Evolutionary conservation across 768 basidiomycete genomes (phyloP).

Genomic region (Myochromella boudieri): DNA sequence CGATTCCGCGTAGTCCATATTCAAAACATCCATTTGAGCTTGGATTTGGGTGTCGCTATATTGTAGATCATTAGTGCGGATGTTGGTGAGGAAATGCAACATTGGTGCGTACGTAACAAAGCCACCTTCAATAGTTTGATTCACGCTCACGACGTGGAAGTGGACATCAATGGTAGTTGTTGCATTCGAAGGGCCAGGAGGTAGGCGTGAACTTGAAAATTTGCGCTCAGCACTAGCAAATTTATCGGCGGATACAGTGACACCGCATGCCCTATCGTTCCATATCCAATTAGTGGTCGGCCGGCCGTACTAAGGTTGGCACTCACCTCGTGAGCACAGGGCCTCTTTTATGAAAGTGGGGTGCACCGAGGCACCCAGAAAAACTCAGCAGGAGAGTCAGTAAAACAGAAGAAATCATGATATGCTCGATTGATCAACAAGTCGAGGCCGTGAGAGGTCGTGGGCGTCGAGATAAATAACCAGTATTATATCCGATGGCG

Average conservation of each 20-base stretch:
- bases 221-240: constrained; percentile 34
- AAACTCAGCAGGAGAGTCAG: constrained; percentile 17
- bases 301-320: not conserved
- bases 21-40: constrained; percentile 37
- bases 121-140: constrained; percentile 37
- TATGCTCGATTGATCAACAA: constrained; percentile 8
- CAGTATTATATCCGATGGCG: constrained; percentile 2
- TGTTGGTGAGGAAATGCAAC: not conserved
- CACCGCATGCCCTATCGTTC: constrained; percentile 34
- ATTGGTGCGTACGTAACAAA: constrained; percentile 36
- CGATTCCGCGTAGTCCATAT: constrained; percentile 38
- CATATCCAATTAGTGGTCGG: not conserved
- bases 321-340: constrained; percentile 9
- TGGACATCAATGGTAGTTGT: constrained; percentile 36
- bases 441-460: constrained; percentile 13
- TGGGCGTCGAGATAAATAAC: constrained; percentile 2
- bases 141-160: constrained; percentile 44
- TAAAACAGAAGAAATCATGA: constrained; percentile 16
- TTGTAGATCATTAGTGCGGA: not conserved
- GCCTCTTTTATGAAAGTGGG: constrained; percentile 11
- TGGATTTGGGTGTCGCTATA: constrained; percentile 28
- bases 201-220: constrained; percentile 33
- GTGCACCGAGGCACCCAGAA: constrained; percentile 16
- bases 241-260: constrained; percentile 31
- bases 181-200: constrained; percentile 24